Evolutionary conservation across 2,329 filamentous ascomycete species (phyloP).

Genomic region (Alternaria angustiovoidea): DNA sequence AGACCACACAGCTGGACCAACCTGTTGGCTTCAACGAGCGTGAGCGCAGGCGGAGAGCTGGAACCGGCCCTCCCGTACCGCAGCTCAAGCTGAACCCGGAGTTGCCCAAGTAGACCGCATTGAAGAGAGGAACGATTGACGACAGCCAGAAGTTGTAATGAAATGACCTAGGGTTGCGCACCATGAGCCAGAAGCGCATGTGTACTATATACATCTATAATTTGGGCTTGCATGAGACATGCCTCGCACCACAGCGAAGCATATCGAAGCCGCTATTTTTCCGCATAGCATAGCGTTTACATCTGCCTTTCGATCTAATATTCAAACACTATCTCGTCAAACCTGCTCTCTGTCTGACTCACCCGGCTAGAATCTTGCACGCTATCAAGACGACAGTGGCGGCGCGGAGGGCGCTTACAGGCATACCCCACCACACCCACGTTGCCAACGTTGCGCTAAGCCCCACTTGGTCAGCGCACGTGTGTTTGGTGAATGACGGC

Average conservation of each 20-base stretch:
- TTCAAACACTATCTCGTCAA: neutral
- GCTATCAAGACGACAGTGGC: conserved; percentile 3
- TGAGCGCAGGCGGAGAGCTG: conserved; percentile 67
- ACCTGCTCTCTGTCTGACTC: neutral
- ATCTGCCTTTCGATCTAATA: neutral
- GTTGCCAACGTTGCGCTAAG: conserved; percentile 1
- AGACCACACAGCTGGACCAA: conserved; percentile 51
- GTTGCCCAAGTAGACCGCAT: conserved; percentile 27
- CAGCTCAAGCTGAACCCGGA: conserved; percentile 36
- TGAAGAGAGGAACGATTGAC: conserved; percentile 14
- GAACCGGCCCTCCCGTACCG: conserved; percentile 64
- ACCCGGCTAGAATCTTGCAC: neutral
- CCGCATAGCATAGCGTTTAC: conserved; percentile 5
- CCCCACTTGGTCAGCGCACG: conserved; percentile 3
- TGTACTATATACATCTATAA: conserved; percentile 13
- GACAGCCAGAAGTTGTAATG: conserved; percentile 15
- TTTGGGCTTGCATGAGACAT: conserved; percentile 5
- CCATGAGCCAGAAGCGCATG: conserved; percentile 4
- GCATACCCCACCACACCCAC: conserved; percentile 3
- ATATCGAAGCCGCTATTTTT: neutral
- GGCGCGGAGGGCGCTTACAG: conserved; percentile 5
- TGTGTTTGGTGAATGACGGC: conserved; percentile 9
- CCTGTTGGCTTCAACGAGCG: conserved; percentile 61
- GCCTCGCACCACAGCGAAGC: neutral
- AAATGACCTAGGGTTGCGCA: conserved; percentile 9